Conservation (phyloP, 768 basidiomycete genomes). For the Chalciporus pseudorubinellus region DNA sequence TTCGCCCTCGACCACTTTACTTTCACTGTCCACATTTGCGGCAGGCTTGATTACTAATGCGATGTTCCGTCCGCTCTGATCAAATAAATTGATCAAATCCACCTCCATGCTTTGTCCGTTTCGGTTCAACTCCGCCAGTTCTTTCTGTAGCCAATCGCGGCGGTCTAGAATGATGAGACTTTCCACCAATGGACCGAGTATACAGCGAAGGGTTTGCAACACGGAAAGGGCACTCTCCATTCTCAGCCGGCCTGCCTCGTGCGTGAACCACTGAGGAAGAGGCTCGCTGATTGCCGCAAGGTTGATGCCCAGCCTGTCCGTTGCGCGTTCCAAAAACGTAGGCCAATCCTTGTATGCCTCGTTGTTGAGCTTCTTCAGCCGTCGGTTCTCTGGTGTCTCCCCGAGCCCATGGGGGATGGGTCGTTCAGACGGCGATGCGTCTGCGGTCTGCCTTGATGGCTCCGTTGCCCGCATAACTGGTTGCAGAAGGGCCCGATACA, state of each 20-base stretch:
- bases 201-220: slow-evolving; percentile 65
- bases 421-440: background rate
- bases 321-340: slow-evolving; percentile 42
- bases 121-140: slow-evolving; percentile 26
- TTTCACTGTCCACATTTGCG: slow-evolving; percentile 6
- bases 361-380: slow-evolving; percentile 52
- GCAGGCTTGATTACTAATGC: slow-evolving; percentile 52
- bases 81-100: slow-evolving; percentile 63
- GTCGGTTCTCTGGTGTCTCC: slow-evolving; percentile 40
- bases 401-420: slow-evolving; percentile 32
- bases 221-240: slow-evolving; percentile 48
- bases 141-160: slow-evolving; percentile 51
- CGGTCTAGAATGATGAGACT: slow-evolving; percentile 64
- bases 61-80: slow-evolving; percentile 75
- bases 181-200: slow-evolving; percentile 68
- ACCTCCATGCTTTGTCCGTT: slow-evolving; percentile 33
- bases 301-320: slow-evolving; percentile 26
- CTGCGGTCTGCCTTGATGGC: background rate
- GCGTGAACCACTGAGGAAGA: slow-evolving; percentile 21
- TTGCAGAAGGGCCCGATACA: slow-evolving; percentile 66
- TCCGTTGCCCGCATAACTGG: slow-evolving; percentile 19
- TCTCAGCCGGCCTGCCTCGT: slow-evolving; percentile 22
- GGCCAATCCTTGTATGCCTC: slow-evolving; percentile 49
- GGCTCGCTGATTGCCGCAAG: slow-evolving; percentile 5
- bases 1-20: background rate